Evolutionary conservation across 1,284 basidiomycete genomes (phyloP).

Genomic region (Xerocomus tenax): DNA sequence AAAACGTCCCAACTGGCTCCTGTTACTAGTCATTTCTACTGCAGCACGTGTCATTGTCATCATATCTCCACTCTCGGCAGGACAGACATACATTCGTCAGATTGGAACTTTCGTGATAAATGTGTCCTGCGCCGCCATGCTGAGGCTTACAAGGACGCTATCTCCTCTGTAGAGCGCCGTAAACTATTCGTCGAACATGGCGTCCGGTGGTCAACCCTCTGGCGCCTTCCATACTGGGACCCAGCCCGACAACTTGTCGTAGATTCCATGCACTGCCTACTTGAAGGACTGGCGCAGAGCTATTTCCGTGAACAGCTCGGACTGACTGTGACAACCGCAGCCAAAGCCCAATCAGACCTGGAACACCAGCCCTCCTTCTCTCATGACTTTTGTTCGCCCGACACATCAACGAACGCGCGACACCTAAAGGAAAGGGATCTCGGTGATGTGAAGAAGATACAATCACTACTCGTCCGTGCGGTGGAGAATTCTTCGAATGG

Average conservation of each 20-base stretch:
- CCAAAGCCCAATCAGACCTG: not conserved
- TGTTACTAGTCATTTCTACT: not conserved
- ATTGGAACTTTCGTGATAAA: not conserved
- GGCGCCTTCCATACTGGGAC: not conserved
- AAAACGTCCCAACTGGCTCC: not conserved
- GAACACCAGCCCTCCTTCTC: not conserved
- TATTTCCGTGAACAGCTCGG: not conserved
- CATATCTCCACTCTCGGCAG: not conserved
- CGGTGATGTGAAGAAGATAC: not conserved
- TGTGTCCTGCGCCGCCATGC: not conserved
- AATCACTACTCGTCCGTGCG: not conserved
- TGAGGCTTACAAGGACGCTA: not conserved
- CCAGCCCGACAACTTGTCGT: not conserved
- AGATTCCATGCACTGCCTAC: not conserved
- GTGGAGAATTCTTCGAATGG: not conserved
- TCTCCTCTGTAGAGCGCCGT: not conserved
- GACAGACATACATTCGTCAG: not conserved
- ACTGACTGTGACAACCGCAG: not conserved
- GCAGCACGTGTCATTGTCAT: not conserved
- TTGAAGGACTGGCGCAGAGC: not conserved
- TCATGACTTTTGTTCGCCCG: not conserved
- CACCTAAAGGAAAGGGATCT: not conserved
- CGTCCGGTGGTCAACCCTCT: not conserved
- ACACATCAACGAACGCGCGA: not conserved
- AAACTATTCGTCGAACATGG: not conserved